Evolutionary conservation across 2,329 filamentous ascomycete genomes (phyloP).

Genomic region (Aspergillus niger): DNA sequence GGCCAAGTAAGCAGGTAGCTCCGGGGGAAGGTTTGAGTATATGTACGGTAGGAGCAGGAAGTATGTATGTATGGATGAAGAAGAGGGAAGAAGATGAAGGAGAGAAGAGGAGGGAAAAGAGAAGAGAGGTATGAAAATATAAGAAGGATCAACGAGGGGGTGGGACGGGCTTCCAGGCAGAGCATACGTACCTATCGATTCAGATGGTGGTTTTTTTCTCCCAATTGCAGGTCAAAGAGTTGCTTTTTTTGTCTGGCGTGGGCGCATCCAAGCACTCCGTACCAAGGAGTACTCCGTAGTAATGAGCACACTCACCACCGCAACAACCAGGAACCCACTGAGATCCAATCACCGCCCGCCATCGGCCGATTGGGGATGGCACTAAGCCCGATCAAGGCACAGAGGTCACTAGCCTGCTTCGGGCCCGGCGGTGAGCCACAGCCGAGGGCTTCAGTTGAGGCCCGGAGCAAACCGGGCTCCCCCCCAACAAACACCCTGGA

Average conservation of each 20-base stretch:
- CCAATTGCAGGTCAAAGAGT: constrained; percentile 1
- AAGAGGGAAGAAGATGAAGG: not conserved
- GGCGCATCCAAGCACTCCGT: not conserved
- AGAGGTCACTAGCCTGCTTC: constrained; percentile 11
- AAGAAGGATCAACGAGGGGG: not conserved
- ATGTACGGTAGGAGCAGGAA: not conserved
- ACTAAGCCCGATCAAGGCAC: constrained; percentile 1
- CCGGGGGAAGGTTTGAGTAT: not conserved
- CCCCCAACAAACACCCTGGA: constrained; percentile 17
- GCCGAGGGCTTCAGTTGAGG: constrained; percentile 23
- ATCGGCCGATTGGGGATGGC: constrained; percentile 1
- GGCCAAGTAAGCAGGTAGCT: not conserved
- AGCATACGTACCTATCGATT: not conserved
- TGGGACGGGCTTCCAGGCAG: not conserved
- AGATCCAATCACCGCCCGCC: not conserved
- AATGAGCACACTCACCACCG: constrained; percentile 9
- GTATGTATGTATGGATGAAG: not conserved
- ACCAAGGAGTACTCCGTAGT: constrained; percentile 12
- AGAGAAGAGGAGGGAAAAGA: not conserved
- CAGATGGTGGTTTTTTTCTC: not conserved
- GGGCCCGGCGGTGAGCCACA: constrained; percentile 10
- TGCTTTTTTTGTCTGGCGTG: not conserved
- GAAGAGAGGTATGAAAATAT: constrained; percentile 3
- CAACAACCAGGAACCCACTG: constrained; percentile 5
- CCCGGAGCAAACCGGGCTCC: constrained; percentile 24